Evolutionary conservation across 2,329 filamentous ascomycete genomes (phyloP).

Genomic region (Colletotrichum sp.): DNA sequence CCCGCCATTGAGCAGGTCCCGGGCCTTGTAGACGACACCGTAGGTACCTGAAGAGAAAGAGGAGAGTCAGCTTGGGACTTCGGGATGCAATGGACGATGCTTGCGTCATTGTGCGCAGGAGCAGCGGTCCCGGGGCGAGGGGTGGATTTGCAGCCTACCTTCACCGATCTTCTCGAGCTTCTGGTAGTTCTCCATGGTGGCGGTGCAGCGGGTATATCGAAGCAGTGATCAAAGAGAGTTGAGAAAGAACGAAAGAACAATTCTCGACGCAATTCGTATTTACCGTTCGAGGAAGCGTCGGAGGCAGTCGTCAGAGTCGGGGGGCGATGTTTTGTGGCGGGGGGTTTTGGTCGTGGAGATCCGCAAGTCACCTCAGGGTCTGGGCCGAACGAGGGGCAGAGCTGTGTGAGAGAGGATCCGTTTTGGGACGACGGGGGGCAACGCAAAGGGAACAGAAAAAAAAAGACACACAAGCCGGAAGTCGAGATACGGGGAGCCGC

Average conservation of each 20-base stretch:
- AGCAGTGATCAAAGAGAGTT: not conserved
- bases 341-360: not conserved
- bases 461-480: not conserved
- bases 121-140: not conserved
- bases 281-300: not conserved
- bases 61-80: not conserved
- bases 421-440: not conserved
- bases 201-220: not conserved
- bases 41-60: constrained; percentile 75
- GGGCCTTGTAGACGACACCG: constrained; percentile 93
- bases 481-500: constrained; percentile 7
- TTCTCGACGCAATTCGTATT: not conserved
- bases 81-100: not conserved
- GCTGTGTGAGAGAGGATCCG: not conserved
- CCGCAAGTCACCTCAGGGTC: constrained; percentile 8
- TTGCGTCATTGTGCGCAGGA: not conserved
- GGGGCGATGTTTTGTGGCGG: constrained; percentile 2
- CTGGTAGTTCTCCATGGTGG: constrained; percentile 89
- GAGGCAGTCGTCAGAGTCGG: not conserved
- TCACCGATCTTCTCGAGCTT: constrained; percentile 97
- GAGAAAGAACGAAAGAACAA: not conserved
- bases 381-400: constrained; percentile 15
- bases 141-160: constrained; percentile 61
- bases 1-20: constrained; percentile 80
- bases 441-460: not conserved